Evolutionary conservation across 176 grass and related monocot genomes (phyloP).

Genomic region (Aegilops speltoides): DNA sequence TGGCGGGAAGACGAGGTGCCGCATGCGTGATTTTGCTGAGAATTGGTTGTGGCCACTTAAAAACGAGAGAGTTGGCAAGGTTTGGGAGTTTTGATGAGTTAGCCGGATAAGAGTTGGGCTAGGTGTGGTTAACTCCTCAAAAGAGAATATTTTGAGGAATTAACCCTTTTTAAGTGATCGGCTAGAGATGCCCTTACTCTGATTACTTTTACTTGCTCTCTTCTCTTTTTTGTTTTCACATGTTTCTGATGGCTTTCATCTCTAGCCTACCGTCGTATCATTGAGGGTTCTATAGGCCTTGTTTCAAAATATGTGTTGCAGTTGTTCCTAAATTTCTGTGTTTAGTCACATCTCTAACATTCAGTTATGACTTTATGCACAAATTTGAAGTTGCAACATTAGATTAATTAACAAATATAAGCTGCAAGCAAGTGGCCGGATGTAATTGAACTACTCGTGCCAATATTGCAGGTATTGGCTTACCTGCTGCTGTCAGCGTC

Average conservation of each 20-base stretch:
- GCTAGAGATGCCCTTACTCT: neutral
- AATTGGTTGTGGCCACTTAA: too few species aligned
- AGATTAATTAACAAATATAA: neutral
- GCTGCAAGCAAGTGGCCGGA: neutral
- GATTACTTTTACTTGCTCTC: neutral
- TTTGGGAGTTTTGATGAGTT: too few species aligned
- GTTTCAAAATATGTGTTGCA: neutral
- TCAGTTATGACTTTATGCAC: neutral
- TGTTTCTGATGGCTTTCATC: neutral
- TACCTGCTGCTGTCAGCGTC: constrained; percentile 82
- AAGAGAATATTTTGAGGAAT: too few species aligned
- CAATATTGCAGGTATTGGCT: constrained; percentile 59
- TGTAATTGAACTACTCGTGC: neutral
- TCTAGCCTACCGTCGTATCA: neutral
- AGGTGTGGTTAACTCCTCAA: too few species aligned
- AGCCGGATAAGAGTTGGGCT: too few species aligned
- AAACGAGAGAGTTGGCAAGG: too few species aligned
- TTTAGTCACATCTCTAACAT: neutral
- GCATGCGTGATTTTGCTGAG: too few species aligned
- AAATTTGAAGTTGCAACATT: neutral
- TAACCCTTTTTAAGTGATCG: too few species aligned
- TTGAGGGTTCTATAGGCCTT: neutral
- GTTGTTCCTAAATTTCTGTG: neutral
- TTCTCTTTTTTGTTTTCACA: neutral
- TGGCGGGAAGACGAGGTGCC: too few species aligned